phyloP scores from a whole-genome alignment of 345 rosid genomes.

The Euphorbia pulcherrima region DNA sequence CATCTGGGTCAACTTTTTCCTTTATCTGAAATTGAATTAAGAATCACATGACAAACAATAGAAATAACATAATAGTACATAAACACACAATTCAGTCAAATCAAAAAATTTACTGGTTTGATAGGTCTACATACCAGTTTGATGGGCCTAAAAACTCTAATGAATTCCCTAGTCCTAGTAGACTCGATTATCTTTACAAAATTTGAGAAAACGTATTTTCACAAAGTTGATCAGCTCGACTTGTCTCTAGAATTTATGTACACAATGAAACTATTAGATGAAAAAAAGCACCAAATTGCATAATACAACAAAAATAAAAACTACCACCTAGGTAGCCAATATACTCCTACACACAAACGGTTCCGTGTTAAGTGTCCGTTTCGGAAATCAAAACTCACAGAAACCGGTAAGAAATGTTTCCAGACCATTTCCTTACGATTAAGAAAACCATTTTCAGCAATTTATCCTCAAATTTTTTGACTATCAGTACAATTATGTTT shows the following conservation, averaged over 20 bases:
- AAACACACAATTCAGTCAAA: background rate
- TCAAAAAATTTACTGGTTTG: background rate
- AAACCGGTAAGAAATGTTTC: no score
- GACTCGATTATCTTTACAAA: background rate
- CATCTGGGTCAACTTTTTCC: conserved; percentile 46
- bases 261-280: background rate
- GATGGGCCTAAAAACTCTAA: no score
- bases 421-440: no score
- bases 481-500: no score
- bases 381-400: no score
- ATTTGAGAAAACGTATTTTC: background rate
- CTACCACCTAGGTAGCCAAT: no score
- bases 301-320: background rate
- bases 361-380: no score
- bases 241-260: background rate
- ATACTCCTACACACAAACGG: no score
- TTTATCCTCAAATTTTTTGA: no score
- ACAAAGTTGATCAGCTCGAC: background rate
- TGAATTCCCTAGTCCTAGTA: background rate
- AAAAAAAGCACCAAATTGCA: background rate
- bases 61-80: background rate
- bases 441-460: no score
- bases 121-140: no score
- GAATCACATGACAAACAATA: conserved; percentile 2
- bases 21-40: conserved; percentile 47